Conservation (phyloP, 306 rosid genomes). For the Lathyrus sativus region DNA sequence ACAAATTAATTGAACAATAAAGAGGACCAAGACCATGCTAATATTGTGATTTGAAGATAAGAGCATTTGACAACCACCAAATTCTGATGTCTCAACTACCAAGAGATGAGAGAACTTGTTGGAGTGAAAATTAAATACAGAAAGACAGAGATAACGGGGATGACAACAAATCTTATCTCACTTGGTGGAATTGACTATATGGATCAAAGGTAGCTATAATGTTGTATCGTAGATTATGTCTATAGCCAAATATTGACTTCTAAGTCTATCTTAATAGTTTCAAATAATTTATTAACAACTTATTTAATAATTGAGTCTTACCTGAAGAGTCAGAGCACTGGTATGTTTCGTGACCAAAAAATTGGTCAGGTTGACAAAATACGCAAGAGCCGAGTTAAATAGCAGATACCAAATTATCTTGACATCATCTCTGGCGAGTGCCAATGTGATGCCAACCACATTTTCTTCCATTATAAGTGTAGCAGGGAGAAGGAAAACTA, state of each 20-base stretch:
- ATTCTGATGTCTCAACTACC: constrained; percentile 29
- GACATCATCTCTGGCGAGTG: constrained; percentile 91
- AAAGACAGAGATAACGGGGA: neutral
- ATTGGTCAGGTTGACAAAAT: constrained; percentile 95
- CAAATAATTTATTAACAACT: neutral
- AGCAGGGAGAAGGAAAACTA: constrained; percentile 95
- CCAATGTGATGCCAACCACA: constrained; percentile 94
- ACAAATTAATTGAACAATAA: neutral
- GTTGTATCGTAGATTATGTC: neutral
- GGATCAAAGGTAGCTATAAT: neutral
- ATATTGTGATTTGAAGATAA: constrained; percentile 22
- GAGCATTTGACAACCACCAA: constrained; percentile 38
- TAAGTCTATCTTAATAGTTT: neutral
- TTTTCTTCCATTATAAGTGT: constrained; percentile 97
- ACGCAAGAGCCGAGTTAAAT: constrained; percentile 87
- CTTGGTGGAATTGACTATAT: neutral
- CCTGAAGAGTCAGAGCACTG: constrained; percentile 98
- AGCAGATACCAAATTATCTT: constrained; percentile 94
- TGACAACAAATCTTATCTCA: neutral
- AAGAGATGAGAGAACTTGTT: constrained; percentile 16
- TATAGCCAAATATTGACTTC: neutral
- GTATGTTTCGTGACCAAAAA: constrained; percentile 98
- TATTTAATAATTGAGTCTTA: constrained; percentile 41
- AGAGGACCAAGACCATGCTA: constrained; percentile 14
- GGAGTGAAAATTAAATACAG: constrained; percentile 25